These are phyloP conservation scores for Tylopilus balloui DNA, from an alignment of 768 basidiomycete genomes.

Conservation along the genomic window DNA sequence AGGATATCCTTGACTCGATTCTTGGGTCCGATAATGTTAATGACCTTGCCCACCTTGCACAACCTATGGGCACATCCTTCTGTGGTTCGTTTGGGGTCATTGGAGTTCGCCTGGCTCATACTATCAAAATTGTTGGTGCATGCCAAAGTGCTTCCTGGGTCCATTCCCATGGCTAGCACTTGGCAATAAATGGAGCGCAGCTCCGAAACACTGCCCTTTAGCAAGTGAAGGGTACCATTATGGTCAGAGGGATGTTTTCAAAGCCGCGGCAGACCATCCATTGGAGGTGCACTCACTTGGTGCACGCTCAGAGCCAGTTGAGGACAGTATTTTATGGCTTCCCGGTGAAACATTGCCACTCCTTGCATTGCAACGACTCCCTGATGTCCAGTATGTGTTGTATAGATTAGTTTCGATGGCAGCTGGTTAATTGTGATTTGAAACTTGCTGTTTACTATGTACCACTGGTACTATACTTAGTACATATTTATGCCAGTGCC, in stretches of 20 bases:
- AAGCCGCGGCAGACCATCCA: not conserved
- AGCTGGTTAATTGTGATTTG: no score
- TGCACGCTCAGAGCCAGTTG: not conserved
- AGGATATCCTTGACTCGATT: conserved; percentile 29
- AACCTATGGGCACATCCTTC: conserved; percentile 21
- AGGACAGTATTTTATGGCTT: not conserved
- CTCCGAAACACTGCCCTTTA: not conserved
- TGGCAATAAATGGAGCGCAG: not conserved
- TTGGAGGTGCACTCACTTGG: not conserved
- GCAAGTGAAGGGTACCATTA: not conserved
- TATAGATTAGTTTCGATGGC: no score
- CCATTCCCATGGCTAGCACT: conserved; percentile 17
- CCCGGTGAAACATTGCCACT: not conserved
- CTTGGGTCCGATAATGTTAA: conserved; percentile 12
- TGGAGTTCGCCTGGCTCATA: conserved; percentile 20
- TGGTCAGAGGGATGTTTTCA: not conserved
- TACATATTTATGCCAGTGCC: no score
- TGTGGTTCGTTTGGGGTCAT: conserved; percentile 24
- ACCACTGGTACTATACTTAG: no score
- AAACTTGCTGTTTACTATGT: no score
- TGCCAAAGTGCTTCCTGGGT: conserved; percentile 21
- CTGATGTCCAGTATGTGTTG: no score
- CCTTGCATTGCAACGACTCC: not conserved
- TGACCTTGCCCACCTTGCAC: conserved; percentile 3
- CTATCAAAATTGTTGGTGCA: conserved; percentile 15